Base-by-base conservation (phyloP, 495 filamentous ascomycete genomes). In the Penicillium malachiteum region DNA sequence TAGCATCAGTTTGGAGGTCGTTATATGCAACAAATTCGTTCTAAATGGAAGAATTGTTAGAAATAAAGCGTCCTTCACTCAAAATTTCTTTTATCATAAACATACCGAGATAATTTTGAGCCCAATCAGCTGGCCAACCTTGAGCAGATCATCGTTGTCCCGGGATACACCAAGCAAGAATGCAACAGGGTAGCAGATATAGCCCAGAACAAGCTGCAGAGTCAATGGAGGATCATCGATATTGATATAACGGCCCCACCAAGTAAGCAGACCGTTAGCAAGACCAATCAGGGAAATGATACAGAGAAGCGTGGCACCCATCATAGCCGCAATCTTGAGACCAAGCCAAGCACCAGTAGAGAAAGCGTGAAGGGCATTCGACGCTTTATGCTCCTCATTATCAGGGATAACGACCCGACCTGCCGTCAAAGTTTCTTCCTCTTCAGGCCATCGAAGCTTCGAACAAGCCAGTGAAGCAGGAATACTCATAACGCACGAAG, bases 401-500 rank as follows among this genome's bases (percentile, higher is more conserved):
- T 90, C 84, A 1, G 90, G 90, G n/a, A 95, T 79, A 17, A 91
- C 82, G 7, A 92, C 84, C 2, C 81, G 78, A 30, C 91, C 91
- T 9, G 87, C 85, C 1, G 91, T 96, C 14, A 96, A 71, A 1
- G 89, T 87, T 60, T 91, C 88, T 69, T 96, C 88, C 13, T 86
- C 87, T 68, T 96, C 92, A 3, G 92, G 92, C 70, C 84, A 95
- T 21, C 92, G 89, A 49, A 96, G 78, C 70, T 96, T 96, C 41
- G 88, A 92, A 32, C 90, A 82, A 16, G 92, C 91, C 9, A 96
- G 78, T 2, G 89, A 92, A 0, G 91, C 90, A 0, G 92, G 92
- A 57, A 96, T 96, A 46, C 85, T 89, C 92, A 96, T 96, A 59
- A 96, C 89, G 52, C 77, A 78, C 38, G 87, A 87, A n/a, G 89